A percentile compares a stretch with the other conserved stretches of the same genome.
phyloP scores from a whole-genome alignment of 2,329 filamentous ascomycete species.

The Trichophyton rubrum region DNA sequence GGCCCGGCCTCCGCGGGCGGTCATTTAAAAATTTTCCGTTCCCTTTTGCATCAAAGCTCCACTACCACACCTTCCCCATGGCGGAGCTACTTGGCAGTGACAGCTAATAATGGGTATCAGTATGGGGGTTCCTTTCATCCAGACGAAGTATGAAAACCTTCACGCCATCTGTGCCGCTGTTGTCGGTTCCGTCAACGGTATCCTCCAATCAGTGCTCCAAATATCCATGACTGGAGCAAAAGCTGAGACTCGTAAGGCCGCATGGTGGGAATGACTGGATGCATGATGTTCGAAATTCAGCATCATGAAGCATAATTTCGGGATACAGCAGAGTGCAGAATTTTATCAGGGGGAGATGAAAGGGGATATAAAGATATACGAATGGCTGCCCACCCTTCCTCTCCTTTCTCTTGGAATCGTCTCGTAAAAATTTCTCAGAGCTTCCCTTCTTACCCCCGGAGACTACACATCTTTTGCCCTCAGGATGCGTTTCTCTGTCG shows the following conservation, averaged over 20 bases:
- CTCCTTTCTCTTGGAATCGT: background rate
- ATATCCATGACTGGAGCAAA: background rate
- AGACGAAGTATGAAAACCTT: background rate
- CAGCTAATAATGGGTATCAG: background rate
- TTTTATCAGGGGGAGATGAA: background rate
- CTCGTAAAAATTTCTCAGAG: background rate
- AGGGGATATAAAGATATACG: background rate
- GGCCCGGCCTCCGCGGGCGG: background rate
- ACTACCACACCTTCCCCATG: background rate
- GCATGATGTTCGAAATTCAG: too few species aligned
- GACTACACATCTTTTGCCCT: background rate
- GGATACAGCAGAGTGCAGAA: background rate
- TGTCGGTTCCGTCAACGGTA: background rate
- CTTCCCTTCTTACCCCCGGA: background rate
- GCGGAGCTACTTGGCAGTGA: background rate
- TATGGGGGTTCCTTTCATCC: background rate
- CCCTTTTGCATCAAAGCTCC: background rate
- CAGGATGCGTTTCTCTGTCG: constrained; percentile 8
- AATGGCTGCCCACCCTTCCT: background rate
- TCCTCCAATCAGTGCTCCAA: background rate
- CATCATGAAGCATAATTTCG: background rate
- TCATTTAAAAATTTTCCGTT: background rate
- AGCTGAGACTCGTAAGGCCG: background rate
- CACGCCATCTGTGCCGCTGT: background rate
- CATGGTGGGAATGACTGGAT: background rate